These are phyloP conservation scores for Cytospora chrysosperma DNA, from an alignment of 2,329 filamentous ascomycete genomes.

Conservation along the genomic window DNA sequence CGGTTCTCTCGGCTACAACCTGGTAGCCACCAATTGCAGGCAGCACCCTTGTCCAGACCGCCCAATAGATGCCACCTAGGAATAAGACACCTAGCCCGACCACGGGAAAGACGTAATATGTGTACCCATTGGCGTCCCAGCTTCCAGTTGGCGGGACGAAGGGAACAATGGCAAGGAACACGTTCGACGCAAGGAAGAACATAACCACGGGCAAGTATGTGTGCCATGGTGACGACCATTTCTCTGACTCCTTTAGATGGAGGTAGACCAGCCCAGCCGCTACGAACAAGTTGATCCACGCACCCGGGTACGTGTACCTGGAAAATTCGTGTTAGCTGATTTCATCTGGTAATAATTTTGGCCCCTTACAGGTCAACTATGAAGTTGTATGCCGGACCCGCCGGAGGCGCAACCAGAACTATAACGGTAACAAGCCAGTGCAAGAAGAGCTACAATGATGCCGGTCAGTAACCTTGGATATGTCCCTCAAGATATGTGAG, in stretches of 20 bases:
- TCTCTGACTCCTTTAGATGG: constrained; percentile 48
- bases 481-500: neutral
- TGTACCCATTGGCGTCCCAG: constrained; percentile 49
- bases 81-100: constrained; percentile 53
- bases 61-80: constrained; percentile 53
- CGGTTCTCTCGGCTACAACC: constrained; percentile 43
- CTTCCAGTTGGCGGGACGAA: constrained; percentile 53
- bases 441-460: constrained; percentile 47
- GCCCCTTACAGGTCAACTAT: constrained; percentile 53
- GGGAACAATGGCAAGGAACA: constrained; percentile 53
- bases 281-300: constrained; percentile 55
- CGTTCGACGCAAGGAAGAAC: constrained; percentile 50
- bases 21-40: constrained; percentile 50
- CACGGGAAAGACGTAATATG: constrained; percentile 56
- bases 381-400: constrained; percentile 69
- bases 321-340: constrained; percentile 20
- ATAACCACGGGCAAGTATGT: constrained; percentile 48
- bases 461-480: constrained; percentile 3
- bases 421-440: constrained; percentile 67
- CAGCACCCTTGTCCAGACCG: constrained; percentile 50
- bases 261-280: constrained; percentile 51
- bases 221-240: constrained; percentile 54
- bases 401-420: constrained; percentile 64
- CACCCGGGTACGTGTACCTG: constrained; percentile 48
- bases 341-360: neutral